Evolutionary conservation across 1,139 yeast genomes (phyloP).

Genomic region (Suhomyces kunorum): DNA sequence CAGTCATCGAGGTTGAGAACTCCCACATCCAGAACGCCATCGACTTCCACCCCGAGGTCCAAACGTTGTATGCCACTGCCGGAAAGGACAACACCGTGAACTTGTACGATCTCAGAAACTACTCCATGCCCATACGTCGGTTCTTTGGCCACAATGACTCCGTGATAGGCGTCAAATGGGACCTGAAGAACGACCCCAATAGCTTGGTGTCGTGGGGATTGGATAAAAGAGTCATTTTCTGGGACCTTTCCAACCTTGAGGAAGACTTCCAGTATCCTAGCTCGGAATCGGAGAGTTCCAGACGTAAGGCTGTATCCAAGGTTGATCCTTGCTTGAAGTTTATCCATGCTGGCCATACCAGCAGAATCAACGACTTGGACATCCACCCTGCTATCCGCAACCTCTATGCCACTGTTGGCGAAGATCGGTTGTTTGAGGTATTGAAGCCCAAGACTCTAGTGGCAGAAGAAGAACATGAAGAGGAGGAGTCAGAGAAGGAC

Average conservation of each 20-base stretch:
- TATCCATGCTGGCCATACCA: conserved; percentile 63
- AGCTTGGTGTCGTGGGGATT: conserved; percentile 49
- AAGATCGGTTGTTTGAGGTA: conserved; percentile 53
- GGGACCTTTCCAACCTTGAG: conserved; percentile 51
- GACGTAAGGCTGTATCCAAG: conserved; percentile 31
- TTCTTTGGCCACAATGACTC: conserved; percentile 52
- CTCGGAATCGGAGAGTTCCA: conserved; percentile 24
- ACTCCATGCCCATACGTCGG: conserved; percentile 47
- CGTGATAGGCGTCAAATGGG: conserved; percentile 44
- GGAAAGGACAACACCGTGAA: conserved; percentile 54
- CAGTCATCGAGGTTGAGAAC: conserved; percentile 46
- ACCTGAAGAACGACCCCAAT: conserved; percentile 33
- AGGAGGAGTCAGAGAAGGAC: conserved; percentile 28
- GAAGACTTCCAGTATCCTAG: conserved; percentile 47
- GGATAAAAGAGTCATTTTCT: conserved; percentile 50
- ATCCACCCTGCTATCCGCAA: conserved; percentile 49
- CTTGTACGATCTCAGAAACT: conserved; percentile 53
- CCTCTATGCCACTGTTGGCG: conserved; percentile 50
- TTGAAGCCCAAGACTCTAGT: conserved; percentile 52
- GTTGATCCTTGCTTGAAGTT: conserved; percentile 62
- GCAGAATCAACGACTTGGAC: conserved; percentile 51
- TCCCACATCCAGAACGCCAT: conserved; percentile 52
- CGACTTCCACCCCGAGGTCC: conserved; percentile 48
- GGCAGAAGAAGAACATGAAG: conserved; percentile 47
- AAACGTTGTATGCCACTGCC: conserved; percentile 51